Conservation (phyloP, 176 grass and related monocot species). For the Avena sativa region DNA sequence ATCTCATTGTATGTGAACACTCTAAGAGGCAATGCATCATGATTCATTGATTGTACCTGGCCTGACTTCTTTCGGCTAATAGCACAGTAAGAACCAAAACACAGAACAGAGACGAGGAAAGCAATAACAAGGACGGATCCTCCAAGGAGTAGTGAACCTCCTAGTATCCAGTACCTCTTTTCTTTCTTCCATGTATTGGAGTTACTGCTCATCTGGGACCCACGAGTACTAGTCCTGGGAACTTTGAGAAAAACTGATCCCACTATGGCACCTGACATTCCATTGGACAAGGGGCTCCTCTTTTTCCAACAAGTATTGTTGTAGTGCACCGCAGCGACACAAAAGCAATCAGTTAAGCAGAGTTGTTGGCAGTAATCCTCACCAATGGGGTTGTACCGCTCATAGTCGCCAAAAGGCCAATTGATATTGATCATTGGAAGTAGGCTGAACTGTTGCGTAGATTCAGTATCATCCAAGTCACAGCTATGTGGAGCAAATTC, state of each 20-base stretch:
- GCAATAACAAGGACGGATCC: slow-evolving; percentile 25
- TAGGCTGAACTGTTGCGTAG: not conserved
- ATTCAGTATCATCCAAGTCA: slow-evolving; percentile 26
- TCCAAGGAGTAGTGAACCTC: slow-evolving; percentile 34
- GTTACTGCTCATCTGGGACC: not conserved
- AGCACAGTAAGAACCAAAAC: slow-evolving; percentile 19
- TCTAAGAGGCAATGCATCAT: slow-evolving; percentile 28
- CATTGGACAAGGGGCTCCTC: slow-evolving; percentile 24
- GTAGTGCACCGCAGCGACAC: not conserved
- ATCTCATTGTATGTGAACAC: slow-evolving; percentile 40
- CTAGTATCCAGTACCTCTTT: slow-evolving; percentile 30
- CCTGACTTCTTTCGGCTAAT: slow-evolving; percentile 6
- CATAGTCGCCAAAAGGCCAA: slow-evolving; percentile 35
- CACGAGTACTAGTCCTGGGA: not conserved
- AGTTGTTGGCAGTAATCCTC: slow-evolving; percentile 26
- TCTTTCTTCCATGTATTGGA: slow-evolving; percentile 16
- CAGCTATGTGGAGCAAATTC: slow-evolving; percentile 3
- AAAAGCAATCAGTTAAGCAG: slow-evolving; percentile 30
- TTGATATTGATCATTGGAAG: not conserved
- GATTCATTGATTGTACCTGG: slow-evolving; percentile 14
- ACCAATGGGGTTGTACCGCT: not conserved
- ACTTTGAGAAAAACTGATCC: slow-evolving; percentile 16
- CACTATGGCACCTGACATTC: slow-evolving; percentile 11
- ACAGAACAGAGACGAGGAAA: slow-evolving; percentile 16
- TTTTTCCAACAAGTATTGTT: slow-evolving; percentile 28